Conservation (phyloP, 2,329 filamentous ascomycete genomes). For the Scedosporium aurantiacum region DNA sequence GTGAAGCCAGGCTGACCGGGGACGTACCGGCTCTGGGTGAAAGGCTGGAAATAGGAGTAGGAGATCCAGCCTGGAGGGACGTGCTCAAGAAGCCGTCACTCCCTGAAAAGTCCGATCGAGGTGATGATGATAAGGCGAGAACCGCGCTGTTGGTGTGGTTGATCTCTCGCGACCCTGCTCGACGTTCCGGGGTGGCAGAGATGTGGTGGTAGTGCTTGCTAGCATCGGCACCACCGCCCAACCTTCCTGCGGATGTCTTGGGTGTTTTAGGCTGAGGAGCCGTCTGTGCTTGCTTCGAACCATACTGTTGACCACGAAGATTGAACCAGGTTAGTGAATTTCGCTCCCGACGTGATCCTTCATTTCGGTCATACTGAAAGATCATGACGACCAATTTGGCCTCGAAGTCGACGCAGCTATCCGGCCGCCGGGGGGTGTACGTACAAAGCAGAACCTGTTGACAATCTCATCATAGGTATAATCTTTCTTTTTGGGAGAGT, state of each 20-base stretch:
- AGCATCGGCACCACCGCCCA: background rate
- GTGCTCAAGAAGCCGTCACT: background rate
- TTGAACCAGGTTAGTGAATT: constrained; percentile 26
- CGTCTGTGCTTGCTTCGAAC: constrained; percentile 45
- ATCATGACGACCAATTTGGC: constrained; percentile 8
- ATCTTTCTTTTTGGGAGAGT: constrained; percentile 46
- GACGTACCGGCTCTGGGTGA: constrained; percentile 3
- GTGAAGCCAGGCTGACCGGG: background rate
- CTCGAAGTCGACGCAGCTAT: constrained; percentile 18
- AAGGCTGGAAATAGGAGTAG: background rate
- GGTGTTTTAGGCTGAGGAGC: background rate
- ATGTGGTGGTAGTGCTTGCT: background rate
- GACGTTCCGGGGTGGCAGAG: background rate
- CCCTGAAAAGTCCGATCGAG: background rate
- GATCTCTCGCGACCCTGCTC: background rate
- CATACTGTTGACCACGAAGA: constrained; percentile 38
- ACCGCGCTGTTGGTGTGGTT: background rate
- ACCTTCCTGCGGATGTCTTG: background rate
- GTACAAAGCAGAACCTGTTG: constrained; percentile 99
- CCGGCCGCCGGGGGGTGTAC: constrained; percentile 39
- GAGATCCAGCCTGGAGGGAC: background rate
- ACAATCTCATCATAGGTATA: constrained; percentile 85
- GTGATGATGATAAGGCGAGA: background rate
- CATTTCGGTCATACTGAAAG: constrained; percentile 15
- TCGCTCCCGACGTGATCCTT: constrained; percentile 14